Percentiles rank a stretch among this genome's conserved stretches.
These are phyloP conservation scores for Dichotomopilus funicola DNA, from an alignment of 2,329 filamentous ascomycete species.

Conservation along the genomic window DNA sequence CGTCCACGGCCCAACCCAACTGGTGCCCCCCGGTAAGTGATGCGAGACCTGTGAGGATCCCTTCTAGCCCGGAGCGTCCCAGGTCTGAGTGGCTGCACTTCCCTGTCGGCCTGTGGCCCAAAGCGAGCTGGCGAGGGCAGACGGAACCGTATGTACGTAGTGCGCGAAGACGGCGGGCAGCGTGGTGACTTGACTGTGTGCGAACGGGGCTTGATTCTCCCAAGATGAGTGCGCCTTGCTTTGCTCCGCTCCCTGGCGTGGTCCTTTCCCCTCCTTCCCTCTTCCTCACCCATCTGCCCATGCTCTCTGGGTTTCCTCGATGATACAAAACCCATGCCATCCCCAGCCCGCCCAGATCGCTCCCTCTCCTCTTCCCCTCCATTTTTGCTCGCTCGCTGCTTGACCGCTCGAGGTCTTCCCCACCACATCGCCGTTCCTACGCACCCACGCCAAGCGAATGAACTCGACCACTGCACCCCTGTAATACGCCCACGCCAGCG, in stretches of 20 bases:
- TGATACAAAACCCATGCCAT: slow-evolving; percentile 26
- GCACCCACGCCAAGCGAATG: slow-evolving; percentile 1
- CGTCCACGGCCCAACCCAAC: slow-evolving; percentile 1
- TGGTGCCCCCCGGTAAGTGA: slow-evolving; percentile 15
- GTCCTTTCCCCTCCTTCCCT: slow-evolving; percentile 1
- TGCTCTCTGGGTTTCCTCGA: slow-evolving; percentile 13
- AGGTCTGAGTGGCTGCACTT: slow-evolving; percentile 14
- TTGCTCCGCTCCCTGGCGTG: slow-evolving; percentile 18
- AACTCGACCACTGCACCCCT: background rate
- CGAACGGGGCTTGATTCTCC: slow-evolving; percentile 7
- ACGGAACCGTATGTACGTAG: background rate
- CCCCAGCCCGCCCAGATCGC: slow-evolving; percentile 11
- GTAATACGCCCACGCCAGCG: background rate
- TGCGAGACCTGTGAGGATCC: slow-evolving; percentile 18
- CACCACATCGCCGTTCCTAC: slow-evolving; percentile 2
- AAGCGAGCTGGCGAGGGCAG: slow-evolving; percentile 8
- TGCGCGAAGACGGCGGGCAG: slow-evolving; percentile 14
- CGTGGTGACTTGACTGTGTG: slow-evolving; percentile 18
- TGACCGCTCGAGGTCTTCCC: background rate
- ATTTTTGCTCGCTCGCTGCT: slow-evolving; percentile 4
- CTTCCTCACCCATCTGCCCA: background rate
- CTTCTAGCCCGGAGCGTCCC: slow-evolving; percentile 10
- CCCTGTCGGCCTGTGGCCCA: slow-evolving; percentile 16
- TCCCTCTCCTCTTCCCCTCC: slow-evolving; percentile 7
- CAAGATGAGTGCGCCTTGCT: slow-evolving; percentile 12